Conservation (phyloP, 129 eudicot genomes). For the Flaveria trinervia region DNA sequence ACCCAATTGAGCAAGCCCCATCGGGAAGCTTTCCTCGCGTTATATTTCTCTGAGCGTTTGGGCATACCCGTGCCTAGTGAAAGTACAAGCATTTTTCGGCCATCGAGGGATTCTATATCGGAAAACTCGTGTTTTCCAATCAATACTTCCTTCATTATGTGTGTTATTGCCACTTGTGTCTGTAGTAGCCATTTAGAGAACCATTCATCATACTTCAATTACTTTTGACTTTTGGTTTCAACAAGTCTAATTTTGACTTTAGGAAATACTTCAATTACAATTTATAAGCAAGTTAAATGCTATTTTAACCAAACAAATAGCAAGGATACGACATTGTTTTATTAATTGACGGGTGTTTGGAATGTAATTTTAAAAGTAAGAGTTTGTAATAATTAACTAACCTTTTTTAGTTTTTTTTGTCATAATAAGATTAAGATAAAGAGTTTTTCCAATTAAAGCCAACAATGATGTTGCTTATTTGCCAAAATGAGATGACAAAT, state of each 20-base stretch:
- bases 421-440: too few species aligned
- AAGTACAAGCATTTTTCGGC: conserved; percentile 61
- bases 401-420: too few species aligned
- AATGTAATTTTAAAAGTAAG: neutral
- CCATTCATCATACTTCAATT: neutral
- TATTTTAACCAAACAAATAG: neutral
- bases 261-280: neutral
- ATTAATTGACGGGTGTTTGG: too few species aligned
- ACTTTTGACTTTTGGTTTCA: neutral
- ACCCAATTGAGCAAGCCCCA: conserved; percentile 80
- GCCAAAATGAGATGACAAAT: too few species aligned
- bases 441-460: too few species aligned
- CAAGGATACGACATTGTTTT: too few species aligned
- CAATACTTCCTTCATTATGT: conserved; percentile 54
- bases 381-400: too few species aligned
- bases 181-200: conserved; percentile 20
- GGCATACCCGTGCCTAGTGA: conserved; percentile 71
- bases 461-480: too few species aligned
- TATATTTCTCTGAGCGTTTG: conserved; percentile 49
- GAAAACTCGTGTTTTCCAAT: conserved; percentile 40
- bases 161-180: conserved; percentile 75
- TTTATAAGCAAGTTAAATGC: neutral
- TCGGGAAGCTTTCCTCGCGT: conserved; percentile 40
- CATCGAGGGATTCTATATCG: conserved; percentile 45
- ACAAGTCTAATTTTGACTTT: neutral